Conservation (phyloP, 768 basidiomycete genomes). For the Pleurotus giganteus region DNA sequence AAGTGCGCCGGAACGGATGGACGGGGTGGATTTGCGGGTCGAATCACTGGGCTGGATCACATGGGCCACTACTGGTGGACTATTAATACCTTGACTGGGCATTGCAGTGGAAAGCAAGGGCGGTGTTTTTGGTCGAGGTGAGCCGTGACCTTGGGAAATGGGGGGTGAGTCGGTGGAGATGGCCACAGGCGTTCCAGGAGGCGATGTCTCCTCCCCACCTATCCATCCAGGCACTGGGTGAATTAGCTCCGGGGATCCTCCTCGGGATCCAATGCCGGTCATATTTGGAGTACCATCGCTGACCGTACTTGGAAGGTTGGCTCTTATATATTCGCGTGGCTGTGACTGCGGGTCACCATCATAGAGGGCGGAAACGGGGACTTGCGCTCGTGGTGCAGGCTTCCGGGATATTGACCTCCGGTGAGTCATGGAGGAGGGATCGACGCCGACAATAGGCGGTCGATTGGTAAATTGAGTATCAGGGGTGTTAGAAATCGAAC, state of each 20-base stretch:
- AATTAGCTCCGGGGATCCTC: slow-evolving; percentile 24
- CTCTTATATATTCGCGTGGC: slow-evolving; percentile 21
- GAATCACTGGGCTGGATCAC: background rate
- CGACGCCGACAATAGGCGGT: slow-evolving; percentile 15
- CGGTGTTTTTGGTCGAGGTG: slow-evolving; percentile 33
- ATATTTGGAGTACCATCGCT: slow-evolving; percentile 54
- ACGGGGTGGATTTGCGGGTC: slow-evolving; percentile 3
- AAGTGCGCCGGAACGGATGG: slow-evolving; percentile 26
- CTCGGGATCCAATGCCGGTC: slow-evolving; percentile 58
- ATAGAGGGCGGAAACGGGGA: slow-evolving; percentile 60
- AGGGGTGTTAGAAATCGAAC: background rate
- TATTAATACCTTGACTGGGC: slow-evolving; percentile 14
- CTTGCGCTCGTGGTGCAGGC: slow-evolving; percentile 59
- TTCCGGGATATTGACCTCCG: slow-evolving; percentile 41
- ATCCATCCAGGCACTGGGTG: slow-evolving; percentile 4
- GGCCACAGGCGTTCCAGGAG: slow-evolving; percentile 16
- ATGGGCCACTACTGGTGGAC: slow-evolving; percentile 1
- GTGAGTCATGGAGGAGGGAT: background rate
- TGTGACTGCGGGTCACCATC: slow-evolving; percentile 27
- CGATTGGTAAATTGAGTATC: slow-evolving; percentile 9
- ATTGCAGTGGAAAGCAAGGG: slow-evolving; percentile 30
- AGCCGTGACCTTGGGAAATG: slow-evolving; percentile 4
- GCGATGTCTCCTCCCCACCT: slow-evolving; percentile 24
- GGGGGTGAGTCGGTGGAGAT: background rate
- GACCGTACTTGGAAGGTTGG: slow-evolving; percentile 53